These are phyloP conservation scores for Hibiscus tridactylites DNA, from an alignment of 345 rosid genomes.

Conservation along the genomic window DNA sequence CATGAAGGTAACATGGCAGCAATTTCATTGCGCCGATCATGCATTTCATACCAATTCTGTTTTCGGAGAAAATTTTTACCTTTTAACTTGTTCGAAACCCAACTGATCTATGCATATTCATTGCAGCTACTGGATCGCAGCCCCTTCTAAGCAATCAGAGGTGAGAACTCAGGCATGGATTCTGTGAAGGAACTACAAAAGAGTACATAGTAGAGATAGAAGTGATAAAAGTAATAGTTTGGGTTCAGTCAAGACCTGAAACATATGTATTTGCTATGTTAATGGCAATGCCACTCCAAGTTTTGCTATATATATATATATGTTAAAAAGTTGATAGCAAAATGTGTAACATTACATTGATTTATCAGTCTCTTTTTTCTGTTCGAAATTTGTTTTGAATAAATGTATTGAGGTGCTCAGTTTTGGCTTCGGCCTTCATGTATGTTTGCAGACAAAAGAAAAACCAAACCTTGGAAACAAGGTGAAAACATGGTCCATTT, in stretches of 20 bases:
- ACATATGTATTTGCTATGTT: background rate
- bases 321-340: background rate
- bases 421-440: background rate
- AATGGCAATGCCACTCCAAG: background rate
- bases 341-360: background rate
- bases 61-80: too few species aligned
- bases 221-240: background rate
- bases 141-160: slow-evolving; percentile 30
- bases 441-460: background rate
- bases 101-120: background rate
- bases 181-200: slow-evolving; percentile 1
- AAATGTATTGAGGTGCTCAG: too few species aligned
- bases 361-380: background rate
- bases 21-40: background rate
- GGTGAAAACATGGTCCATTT: background rate
- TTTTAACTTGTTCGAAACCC: background rate
- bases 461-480: background rate
- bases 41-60: background rate
- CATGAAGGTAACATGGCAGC: slow-evolving; percentile 4
- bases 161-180: slow-evolving; percentile 15
- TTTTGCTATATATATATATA: background rate
- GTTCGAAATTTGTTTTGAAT: too few species aligned
- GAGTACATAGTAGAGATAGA: background rate
- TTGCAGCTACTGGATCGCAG: slow-evolving; percentile 28
- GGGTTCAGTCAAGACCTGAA: background rate